Evolutionary conservation across 2,329 filamentous ascomycete genomes (phyloP).

Genomic region (Penicillium rolfsii): DNA sequence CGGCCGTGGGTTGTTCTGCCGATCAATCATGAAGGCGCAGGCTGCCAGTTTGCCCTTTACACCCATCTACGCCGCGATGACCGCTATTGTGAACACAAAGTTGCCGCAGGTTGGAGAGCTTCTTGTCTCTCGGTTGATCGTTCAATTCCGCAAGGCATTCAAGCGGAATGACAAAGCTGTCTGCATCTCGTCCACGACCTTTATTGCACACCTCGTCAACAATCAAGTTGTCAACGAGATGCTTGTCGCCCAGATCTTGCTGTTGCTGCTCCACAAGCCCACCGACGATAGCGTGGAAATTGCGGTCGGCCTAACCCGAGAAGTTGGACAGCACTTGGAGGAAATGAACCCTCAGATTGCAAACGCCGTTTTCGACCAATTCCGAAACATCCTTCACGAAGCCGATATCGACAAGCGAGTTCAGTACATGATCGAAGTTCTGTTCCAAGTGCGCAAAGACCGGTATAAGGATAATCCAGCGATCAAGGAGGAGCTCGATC

Average conservation of each 20-base stretch:
- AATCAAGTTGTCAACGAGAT: constrained; percentile 95
- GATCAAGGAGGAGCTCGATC: constrained; percentile 86
- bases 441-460: constrained; percentile 96
- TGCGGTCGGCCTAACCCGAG: constrained; percentile 87
- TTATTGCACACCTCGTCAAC: constrained; percentile 93
- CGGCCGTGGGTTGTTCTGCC: constrained; percentile 88
- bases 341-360: constrained; percentile 92
- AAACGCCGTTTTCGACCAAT: constrained; percentile 91
- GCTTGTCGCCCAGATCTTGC: constrained; percentile 85
- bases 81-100: constrained; percentile 96
- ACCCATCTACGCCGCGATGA: constrained; percentile 93
- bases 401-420: constrained; percentile 95
- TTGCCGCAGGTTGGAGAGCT: constrained; percentile 92
- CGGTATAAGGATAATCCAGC: constrained; percentile 94
- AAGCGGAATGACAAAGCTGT: constrained; percentile 97
- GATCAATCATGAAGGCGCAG: constrained; percentile 98
- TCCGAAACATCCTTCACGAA: constrained; percentile 92
- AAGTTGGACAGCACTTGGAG: constrained; percentile 91
- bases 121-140: constrained; percentile 78
- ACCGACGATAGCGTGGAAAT: constrained; percentile 98
- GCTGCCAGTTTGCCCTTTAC: constrained; percentile 94
- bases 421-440: constrained; percentile 98
- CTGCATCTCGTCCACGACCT: constrained; percentile 88
- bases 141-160: constrained; percentile 95
- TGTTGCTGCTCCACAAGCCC: constrained; percentile 90